Evolutionary conservation across 306 rosid genomes (phyloP).

Genomic region (Malus sieversii): DNA sequence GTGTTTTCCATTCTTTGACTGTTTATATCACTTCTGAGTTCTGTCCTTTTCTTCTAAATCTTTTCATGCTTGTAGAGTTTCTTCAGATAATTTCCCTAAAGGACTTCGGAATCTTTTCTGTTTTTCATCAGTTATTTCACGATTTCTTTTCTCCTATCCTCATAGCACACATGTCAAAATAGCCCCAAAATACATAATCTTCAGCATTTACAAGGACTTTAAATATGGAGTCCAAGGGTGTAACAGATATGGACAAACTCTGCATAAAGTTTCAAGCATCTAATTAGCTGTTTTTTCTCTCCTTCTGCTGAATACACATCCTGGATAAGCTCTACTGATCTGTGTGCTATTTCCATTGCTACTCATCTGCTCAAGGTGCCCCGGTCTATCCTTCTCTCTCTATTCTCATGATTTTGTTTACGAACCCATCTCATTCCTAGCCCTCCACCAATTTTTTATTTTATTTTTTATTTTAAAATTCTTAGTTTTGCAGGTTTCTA

Average conservation of each 20-base stretch:
- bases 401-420: neutral
- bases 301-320: neutral
- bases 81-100: constrained; percentile 2
- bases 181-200: constrained; percentile 4
- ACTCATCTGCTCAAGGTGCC: constrained; percentile 3
- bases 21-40: neutral
- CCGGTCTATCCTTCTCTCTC: constrained; percentile 3
- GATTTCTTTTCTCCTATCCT: neutral
- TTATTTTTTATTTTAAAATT: neutral
- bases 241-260: neutral
- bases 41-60: constrained; percentile 3
- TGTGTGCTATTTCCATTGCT: neutral
- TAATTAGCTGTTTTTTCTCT: constrained; percentile 17
- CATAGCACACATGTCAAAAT: constrained; percentile 14
- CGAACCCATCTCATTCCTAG: constrained; percentile 7
- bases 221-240: neutral
- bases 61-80: constrained; percentile 12
- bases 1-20: neutral
- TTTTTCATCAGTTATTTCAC: neutral
- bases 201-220: neutral
- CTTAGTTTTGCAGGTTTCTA: neutral
- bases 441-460: neutral
- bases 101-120: neutral
- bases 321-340: neutral
- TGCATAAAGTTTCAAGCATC: constrained; percentile 3